Conservation (phyloP, 2,329 filamentous ascomycete genomes). For the Davidsoniella eucalypti region DNA sequence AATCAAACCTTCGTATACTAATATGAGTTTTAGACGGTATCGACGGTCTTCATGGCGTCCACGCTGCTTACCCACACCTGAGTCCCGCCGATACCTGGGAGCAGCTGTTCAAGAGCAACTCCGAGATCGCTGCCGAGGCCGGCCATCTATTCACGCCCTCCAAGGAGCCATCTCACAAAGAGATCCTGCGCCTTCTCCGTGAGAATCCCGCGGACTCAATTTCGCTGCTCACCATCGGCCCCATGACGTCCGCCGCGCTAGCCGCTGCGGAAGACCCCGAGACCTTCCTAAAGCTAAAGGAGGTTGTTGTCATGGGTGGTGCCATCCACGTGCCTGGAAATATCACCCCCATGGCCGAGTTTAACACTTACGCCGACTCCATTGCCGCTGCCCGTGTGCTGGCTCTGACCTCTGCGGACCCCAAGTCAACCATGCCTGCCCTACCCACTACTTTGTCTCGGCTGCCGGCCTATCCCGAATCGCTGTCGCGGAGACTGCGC, state of each 20-base stretch:
- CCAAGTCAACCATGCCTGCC: slow-evolving; percentile 66
- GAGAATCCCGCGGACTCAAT: slow-evolving; percentile 73
- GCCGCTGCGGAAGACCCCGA: slow-evolving; percentile 80
- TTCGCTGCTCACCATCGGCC: slow-evolving; percentile 79
- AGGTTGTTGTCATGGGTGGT: slow-evolving; percentile 92
- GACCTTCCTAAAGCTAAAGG: slow-evolving; percentile 74
- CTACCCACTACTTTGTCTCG: slow-evolving; percentile 32
- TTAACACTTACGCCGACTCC: slow-evolving; percentile 86
- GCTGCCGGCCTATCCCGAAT: slow-evolving; percentile 45
- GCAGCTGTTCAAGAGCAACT: slow-evolving; percentile 37
- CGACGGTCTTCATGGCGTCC: slow-evolving; percentile 64
- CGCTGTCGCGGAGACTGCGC: slow-evolving; percentile 45
- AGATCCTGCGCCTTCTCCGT: slow-evolving; percentile 73
- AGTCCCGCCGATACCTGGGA: slow-evolving; percentile 61
- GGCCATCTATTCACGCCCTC: slow-evolving; percentile 59
- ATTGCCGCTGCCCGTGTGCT: slow-evolving; percentile 62
- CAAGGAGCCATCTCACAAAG: slow-evolving; percentile 55
- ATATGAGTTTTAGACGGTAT: slow-evolving; percentile 39
- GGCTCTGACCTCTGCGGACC: slow-evolving; percentile 57
- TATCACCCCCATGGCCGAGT: slow-evolving; percentile 72
- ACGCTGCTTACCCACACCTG: slow-evolving; percentile 57
- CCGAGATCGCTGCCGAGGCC: slow-evolving; percentile 24
- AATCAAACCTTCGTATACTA: not conserved
- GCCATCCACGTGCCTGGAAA: slow-evolving; percentile 68
- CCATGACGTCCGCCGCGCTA: slow-evolving; percentile 81